phyloP scores from a whole-genome alignment of 441 rosid genomes.

The Gossypium davidsonii region DNA sequence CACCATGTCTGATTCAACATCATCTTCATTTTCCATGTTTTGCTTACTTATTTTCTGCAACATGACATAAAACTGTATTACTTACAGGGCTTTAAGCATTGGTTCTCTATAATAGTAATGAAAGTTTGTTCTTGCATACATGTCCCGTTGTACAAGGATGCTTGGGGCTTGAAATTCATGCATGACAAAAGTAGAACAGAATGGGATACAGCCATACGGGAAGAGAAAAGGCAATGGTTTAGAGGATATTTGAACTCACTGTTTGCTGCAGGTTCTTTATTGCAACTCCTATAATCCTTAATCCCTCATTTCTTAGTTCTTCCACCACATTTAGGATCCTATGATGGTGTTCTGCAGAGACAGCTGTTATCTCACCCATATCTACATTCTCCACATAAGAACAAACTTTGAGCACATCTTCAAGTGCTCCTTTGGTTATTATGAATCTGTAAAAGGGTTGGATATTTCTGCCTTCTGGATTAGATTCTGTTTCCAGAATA shows the following conservation, averaged over 20 bases:
- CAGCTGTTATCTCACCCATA: constrained; percentile 18
- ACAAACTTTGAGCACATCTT: constrained; percentile 61
- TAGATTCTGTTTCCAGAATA: constrained; percentile 38
- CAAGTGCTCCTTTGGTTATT: constrained; percentile 64
- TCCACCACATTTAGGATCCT: constrained; percentile 46
- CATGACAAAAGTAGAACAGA: neutral
- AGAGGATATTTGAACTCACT: constrained; percentile 24
- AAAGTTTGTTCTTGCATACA: neutral
- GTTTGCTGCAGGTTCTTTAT: constrained; percentile 36
- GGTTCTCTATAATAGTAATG: neutral
- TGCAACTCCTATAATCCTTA: constrained; percentile 52
- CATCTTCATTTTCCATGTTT: constrained; percentile 24
- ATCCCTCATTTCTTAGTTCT: constrained; percentile 51
- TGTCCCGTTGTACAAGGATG: neutral
- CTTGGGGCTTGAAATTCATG: neutral
- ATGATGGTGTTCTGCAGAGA: constrained; percentile 35
- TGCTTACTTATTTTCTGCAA: constrained; percentile 30
- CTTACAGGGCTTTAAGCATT: neutral
- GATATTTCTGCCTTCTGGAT: constrained; percentile 18
- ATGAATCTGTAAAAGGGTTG: constrained; percentile 27
- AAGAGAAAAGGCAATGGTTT: neutral
- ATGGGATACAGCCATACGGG: too few species aligned
- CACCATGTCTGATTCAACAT: constrained; percentile 51
- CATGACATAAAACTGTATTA: constrained; percentile 4
- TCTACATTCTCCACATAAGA: constrained; percentile 40